Percentiles rank a stretch among this genome's conserved stretches.
phyloP scores from a whole-genome alignment of 2,329 filamentous ascomycete species.

The Neonectria magnoliae region DNA sequence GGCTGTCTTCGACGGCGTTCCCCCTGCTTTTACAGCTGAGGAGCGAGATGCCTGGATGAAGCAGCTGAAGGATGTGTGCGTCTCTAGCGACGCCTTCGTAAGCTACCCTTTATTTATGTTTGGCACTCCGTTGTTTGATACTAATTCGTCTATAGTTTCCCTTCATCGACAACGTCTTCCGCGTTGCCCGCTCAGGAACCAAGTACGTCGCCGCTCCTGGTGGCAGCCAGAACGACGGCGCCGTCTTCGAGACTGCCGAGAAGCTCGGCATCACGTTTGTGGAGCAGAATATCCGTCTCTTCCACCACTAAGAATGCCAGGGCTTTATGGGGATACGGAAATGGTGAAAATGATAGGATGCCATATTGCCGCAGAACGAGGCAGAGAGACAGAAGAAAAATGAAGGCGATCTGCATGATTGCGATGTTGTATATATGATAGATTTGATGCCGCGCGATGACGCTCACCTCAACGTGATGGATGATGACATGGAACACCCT shows the following conservation, averaged over 20 bases:
- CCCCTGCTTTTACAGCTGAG: slow-evolving; percentile 80
- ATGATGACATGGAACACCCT: slow-evolving; percentile 30
- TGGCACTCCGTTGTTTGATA: background rate
- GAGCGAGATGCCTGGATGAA: slow-evolving; percentile 88
- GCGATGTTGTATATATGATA: slow-evolving; percentile 37
- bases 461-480: slow-evolving; percentile 36
- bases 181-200: slow-evolving; percentile 85
- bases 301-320: slow-evolving; percentile 79
- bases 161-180: slow-evolving; percentile 98
- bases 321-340: background rate
- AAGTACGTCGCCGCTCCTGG: slow-evolving; percentile 96
- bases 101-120: slow-evolving; percentile 52
- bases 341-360: slow-evolving; percentile 1
- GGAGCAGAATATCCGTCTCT: slow-evolving; percentile 91
- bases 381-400: slow-evolving; percentile 2
- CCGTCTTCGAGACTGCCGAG: slow-evolving; percentile 89
- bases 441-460: slow-evolving; percentile 35
- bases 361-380: slow-evolving; percentile 2
- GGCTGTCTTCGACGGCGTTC: slow-evolving; percentile 89
- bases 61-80: slow-evolving; percentile 82
- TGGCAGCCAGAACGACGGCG: slow-evolving; percentile 86
- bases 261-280: slow-evolving; percentile 76
- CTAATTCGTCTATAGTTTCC: slow-evolving; percentile 74
- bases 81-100: slow-evolving; percentile 96
- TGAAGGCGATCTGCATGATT: slow-evolving; percentile 20